A percentile compares a stretch with the other conserved stretches of the same genome.
Evolutionary conservation across 768 basidiomycete genomes (phyloP).

Genomic region (Pleurotus pulmonarius): DNA sequence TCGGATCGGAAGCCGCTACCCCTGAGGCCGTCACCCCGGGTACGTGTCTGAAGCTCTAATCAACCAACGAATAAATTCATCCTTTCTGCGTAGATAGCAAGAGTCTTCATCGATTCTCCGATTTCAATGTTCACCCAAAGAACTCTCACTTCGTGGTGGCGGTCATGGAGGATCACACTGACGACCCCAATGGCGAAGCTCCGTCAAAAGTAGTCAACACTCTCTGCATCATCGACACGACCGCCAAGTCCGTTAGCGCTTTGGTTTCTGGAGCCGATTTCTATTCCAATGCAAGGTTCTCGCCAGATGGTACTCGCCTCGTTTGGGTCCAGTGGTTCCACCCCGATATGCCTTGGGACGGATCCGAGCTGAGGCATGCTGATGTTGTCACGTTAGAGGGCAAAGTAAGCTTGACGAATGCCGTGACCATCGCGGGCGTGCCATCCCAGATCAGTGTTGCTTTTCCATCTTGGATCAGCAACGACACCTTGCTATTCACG

Average conservation of each 20-base stretch:
- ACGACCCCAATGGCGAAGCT: constrained; percentile 19
- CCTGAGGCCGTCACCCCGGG: constrained; percentile 51
- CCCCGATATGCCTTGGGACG: constrained; percentile 61
- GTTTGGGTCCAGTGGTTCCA: constrained; percentile 69
- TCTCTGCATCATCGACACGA: constrained; percentile 44
- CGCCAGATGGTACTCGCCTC: constrained; percentile 54
- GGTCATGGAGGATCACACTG: constrained; percentile 58
- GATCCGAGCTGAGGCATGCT: constrained; percentile 50
- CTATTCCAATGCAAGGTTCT: constrained; percentile 56
- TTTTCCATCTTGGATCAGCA: constrained; percentile 58
- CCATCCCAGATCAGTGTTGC: constrained; percentile 42
- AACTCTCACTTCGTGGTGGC: constrained; percentile 42
- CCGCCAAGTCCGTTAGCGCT: constrained; percentile 28
- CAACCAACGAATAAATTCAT: background rate
- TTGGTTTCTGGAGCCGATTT: constrained; percentile 54
- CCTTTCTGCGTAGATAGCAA: constrained; percentile 26
- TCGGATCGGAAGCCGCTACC: constrained; percentile 1
- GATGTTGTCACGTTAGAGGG: constrained; percentile 29
- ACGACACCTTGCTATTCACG: constrained; percentile 58
- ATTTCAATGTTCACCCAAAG: constrained; percentile 48
- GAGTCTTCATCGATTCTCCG: constrained; percentile 42
- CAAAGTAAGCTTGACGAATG: constrained; percentile 29
- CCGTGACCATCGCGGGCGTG: constrained; percentile 47
- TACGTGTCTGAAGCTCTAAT: constrained; percentile 19
- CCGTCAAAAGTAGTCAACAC: constrained; percentile 43